Percentiles rank a stretch among this genome's conserved stretches.
These are phyloP conservation scores for Blastobotrys mokoenaii DNA, from an alignment of 805 yeast species.

Conservation along the genomic window DNA sequence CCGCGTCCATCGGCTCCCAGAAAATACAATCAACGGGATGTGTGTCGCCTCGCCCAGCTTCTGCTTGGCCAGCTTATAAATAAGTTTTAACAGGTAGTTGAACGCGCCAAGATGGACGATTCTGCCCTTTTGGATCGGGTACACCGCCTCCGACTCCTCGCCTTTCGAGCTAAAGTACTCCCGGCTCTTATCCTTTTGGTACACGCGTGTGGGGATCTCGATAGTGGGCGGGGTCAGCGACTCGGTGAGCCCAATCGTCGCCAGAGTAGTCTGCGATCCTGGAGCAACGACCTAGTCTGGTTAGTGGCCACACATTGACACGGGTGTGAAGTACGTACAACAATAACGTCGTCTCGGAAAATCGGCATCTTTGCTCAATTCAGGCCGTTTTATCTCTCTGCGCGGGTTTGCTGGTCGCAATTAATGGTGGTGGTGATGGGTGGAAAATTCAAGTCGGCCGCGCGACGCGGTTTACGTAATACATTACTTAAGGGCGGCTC, in stretches of 20 bases:
- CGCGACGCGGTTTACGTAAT: no score
- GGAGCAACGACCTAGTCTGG: conserved; percentile 54
- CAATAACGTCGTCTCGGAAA: conserved; percentile 32
- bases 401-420: not conserved
- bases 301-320: not conserved
- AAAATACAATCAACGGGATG: conserved; percentile 62
- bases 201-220: conserved; percentile 72
- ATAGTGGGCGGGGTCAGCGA: conserved; percentile 67
- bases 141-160: conserved; percentile 38
- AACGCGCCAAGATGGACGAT: conserved; percentile 66
- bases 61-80: conserved; percentile 40
- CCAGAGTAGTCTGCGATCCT: conserved; percentile 67
- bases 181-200: conserved; percentile 19
- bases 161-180: conserved; percentile 32
- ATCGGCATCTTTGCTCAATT: no score
- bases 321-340: conserved; percentile 28
- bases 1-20: conserved; percentile 64
- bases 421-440: not conserved
- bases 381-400: no score
- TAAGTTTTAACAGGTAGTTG: conserved; percentile 45
- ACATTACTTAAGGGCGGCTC: not conserved
- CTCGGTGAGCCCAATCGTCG: conserved; percentile 71
- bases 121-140: conserved; percentile 57
- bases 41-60: conserved; percentile 24
- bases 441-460: not conserved